These are phyloP conservation scores for Solanum microdontum DNA, from an alignment of 257 asterid genomes.

Conservation along the genomic window DNA sequence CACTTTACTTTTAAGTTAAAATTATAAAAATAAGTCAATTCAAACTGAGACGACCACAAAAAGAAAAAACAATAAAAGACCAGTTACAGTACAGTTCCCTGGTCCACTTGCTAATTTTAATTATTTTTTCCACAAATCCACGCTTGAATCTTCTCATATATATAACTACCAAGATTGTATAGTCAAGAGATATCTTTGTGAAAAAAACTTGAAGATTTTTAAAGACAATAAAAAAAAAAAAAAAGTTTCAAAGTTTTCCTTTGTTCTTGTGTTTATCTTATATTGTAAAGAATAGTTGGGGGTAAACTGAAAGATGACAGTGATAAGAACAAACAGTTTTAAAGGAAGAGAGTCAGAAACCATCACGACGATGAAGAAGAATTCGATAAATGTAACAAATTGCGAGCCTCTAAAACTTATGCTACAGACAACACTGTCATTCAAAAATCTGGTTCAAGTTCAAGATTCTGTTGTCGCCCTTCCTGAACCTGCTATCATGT, in stretches of 20 bases:
- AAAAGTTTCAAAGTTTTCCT: neutral
- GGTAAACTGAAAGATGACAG: slow-evolving; percentile 18
- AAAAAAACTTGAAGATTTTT: neutral
- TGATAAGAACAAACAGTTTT: slow-evolving; percentile 14
- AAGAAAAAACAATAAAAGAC: neutral
- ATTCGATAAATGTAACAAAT: slow-evolving; percentile 33
- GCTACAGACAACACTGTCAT: slow-evolving; percentile 52
- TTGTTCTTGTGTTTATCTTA: neutral
- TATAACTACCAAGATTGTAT: neutral
- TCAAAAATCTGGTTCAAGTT: slow-evolving; percentile 50
- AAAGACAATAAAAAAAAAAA: neutral
- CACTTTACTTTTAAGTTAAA: too few species aligned
- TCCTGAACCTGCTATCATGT: slow-evolving; percentile 57
- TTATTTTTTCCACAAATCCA: neutral
- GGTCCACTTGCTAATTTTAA: neutral
- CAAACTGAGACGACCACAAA: too few species aligned
- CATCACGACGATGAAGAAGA: slow-evolving; percentile 26
- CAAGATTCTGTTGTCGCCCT: slow-evolving; percentile 20
- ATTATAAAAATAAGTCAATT: too few species aligned
- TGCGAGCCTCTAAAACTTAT: slow-evolving; percentile 53
- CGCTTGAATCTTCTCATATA: neutral
- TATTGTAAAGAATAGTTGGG: neutral
- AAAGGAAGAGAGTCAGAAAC: slow-evolving; percentile 22
- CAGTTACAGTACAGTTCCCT: neutral
- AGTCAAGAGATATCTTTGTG: neutral